Conservation (phyloP, 495 filamentous ascomycete species). For the Talaromyces adpressus region DNA sequence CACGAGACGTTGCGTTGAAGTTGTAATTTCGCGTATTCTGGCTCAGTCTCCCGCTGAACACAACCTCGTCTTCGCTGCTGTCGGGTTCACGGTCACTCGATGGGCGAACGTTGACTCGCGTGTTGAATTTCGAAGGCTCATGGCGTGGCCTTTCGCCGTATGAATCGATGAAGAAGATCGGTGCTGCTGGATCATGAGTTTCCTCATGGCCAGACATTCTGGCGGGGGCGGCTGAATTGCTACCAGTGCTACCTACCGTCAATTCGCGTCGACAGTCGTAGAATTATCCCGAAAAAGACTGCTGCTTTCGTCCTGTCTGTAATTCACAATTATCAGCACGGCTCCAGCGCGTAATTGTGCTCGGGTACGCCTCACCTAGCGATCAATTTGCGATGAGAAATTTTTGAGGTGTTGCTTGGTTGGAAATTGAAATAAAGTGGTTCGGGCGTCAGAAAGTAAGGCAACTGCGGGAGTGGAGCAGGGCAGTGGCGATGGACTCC, state of each 20-base stretch:
- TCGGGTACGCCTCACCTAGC: not conserved
- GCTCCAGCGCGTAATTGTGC: not conserved
- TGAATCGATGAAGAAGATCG: slow-evolving; percentile 21
- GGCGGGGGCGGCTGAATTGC: not conserved
- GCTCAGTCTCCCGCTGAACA: slow-evolving; percentile 28
- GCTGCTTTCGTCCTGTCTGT: not conserved
- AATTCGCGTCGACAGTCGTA: not conserved
- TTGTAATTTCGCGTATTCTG: slow-evolving; percentile 9
- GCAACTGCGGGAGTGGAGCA: not conserved
- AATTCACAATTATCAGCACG: not conserved
- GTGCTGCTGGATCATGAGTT: not conserved
- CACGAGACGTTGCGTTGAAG: not conserved
- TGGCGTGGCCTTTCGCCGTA: slow-evolving; percentile 11
- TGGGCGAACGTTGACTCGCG: not conserved
- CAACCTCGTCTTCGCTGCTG: slow-evolving; percentile 35
- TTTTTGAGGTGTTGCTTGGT: not conserved
- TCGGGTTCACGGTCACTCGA: not conserved
- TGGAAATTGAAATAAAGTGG: not conserved
- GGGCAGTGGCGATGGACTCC: not conserved
- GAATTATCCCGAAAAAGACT: not conserved
- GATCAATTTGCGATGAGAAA: not conserved
- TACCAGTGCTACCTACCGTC: not conserved
- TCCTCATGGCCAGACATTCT: slow-evolving; percentile 3
- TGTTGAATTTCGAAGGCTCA: slow-evolving; percentile 16
- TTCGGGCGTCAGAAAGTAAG: not conserved